Conservation (phyloP, 139 green algal genomes). For the Zygnema circumcarinatum region DNA sequence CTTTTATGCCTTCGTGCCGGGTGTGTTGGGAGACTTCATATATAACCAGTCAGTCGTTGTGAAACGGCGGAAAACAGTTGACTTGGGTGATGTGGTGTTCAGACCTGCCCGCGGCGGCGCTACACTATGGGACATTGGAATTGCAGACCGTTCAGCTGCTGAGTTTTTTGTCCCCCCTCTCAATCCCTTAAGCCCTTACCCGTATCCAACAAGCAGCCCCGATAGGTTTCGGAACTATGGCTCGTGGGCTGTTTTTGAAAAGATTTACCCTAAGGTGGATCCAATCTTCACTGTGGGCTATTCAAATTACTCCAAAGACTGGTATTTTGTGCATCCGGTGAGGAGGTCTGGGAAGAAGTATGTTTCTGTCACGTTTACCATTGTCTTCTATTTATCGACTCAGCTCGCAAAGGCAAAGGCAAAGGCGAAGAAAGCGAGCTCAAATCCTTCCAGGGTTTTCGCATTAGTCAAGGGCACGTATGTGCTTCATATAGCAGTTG, state of each 20-base stretch:
- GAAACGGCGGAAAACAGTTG: background rate
- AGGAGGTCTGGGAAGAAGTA: constrained; percentile 1
- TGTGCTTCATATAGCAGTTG: constrained; percentile 32
- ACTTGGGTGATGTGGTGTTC: constrained; percentile 18
- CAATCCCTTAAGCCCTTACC: constrained; percentile 29
- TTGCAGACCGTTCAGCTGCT: constrained; percentile 11
- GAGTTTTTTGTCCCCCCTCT: constrained; percentile 43
- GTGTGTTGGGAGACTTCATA: constrained; percentile 28
- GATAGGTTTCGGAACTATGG: constrained; percentile 42
- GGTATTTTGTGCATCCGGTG: constrained; percentile 23
- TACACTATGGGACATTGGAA: constrained; percentile 37
- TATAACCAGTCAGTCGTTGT: background rate
- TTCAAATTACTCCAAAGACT: constrained; percentile 5
- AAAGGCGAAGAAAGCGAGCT: background rate
- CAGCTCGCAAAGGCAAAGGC: background rate
- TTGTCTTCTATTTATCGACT: background rate
- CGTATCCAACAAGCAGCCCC: background rate
- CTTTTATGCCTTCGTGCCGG: constrained; percentile 28
- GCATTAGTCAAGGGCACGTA: constrained; percentile 16
- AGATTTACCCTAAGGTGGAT: background rate
- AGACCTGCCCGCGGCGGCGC: background rate
- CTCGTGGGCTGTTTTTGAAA: constrained; percentile 22
- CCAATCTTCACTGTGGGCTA: constrained; percentile 4
- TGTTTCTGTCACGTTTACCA: background rate
- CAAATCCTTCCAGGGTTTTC: too few species aligned